Conservation (phyloP, 495 filamentous ascomycete genomes). For the Penicillium canariense region DNA sequence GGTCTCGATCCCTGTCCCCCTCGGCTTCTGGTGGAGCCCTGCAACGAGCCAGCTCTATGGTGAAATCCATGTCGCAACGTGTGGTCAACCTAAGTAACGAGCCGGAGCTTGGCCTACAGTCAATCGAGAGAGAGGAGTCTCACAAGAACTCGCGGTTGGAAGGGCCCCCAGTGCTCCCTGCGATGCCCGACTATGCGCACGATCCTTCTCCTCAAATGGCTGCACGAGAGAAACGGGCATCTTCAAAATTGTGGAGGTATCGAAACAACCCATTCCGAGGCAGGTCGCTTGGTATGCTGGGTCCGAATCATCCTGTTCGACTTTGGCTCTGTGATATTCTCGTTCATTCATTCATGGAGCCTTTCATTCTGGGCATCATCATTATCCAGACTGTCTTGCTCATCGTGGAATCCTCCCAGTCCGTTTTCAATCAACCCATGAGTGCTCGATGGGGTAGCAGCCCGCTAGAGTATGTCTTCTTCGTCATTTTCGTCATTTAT, state of each 20-base stretch:
- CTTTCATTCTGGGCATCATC: slow-evolving; percentile 82
- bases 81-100: slow-evolving; percentile 97
- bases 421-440: slow-evolving; percentile 56
- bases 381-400: slow-evolving; percentile 83
- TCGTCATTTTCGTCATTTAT: slow-evolving; percentile 86
- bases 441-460: slow-evolving; percentile 60
- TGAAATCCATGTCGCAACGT: slow-evolving; percentile 95
- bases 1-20: slow-evolving; percentile 63
- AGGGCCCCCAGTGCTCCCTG: slow-evolving; percentile 56
- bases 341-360: slow-evolving; percentile 85
- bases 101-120: slow-evolving; percentile 71
- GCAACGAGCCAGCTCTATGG: slow-evolving; percentile 79
- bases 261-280: slow-evolving; percentile 82
- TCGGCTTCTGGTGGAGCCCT: slow-evolving; percentile 66
- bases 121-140: slow-evolving; percentile 64
- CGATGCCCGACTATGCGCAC: slow-evolving; percentile 51
- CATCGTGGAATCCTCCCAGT: slow-evolving; percentile 72
- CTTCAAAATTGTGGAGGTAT: slow-evolving; percentile 43
- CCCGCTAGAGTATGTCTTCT: slow-evolving; percentile 73
- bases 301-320: slow-evolving; percentile 71
- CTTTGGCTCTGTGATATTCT: slow-evolving; percentile 78
- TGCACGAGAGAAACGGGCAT: slow-evolving; percentile 39
- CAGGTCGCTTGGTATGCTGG: slow-evolving; percentile 80
- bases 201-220: slow-evolving; percentile 45
- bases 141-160: slow-evolving; percentile 50